Conservation (phyloP, 345 rosid species). For the Clarkia xantiana region DNA sequence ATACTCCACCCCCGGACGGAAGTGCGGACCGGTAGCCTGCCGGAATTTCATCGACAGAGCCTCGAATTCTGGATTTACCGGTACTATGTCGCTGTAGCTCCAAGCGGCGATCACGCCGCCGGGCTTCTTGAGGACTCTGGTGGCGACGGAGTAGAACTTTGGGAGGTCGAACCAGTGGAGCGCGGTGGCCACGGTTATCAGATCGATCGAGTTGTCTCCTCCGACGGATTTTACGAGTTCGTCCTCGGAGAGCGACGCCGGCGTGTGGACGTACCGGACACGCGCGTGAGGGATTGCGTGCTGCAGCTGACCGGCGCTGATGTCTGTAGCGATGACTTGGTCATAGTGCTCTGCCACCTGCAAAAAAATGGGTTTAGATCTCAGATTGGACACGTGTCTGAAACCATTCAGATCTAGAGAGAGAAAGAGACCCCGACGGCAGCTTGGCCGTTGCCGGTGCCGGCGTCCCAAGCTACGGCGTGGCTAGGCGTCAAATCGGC, state of each 20-base stretch:
- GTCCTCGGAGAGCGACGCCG: conserved; percentile 30
- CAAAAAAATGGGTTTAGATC: not conserved
- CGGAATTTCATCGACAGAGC: conserved; percentile 19
- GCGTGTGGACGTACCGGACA: conserved; percentile 35
- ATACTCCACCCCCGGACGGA: conserved; percentile 18
- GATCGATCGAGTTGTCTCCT: conserved; percentile 40
- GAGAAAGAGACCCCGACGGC: conserved; percentile 30
- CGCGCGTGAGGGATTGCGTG: conserved; percentile 23
- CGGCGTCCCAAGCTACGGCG: conserved; percentile 51
- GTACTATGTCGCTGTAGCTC: conserved; percentile 24
- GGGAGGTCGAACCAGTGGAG: conserved; percentile 58
- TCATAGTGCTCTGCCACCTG: conserved; percentile 46
- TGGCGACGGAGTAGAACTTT: conserved; percentile 34
- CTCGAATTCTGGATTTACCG: conserved; percentile 39
- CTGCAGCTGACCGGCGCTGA: conserved; percentile 34
- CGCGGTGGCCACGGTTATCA: conserved; percentile 40
- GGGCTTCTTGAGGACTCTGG: conserved; percentile 38
- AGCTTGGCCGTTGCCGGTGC: conserved; percentile 70
- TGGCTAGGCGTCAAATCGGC: conserved; percentile 30
- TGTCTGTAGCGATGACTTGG: conserved; percentile 31
- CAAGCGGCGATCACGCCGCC: conserved; percentile 47
- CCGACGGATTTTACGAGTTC: conserved; percentile 28
- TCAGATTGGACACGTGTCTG: too few relatives aligned
- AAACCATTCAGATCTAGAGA: too few relatives aligned
- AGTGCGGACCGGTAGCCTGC: conserved; percentile 28